These are phyloP conservation scores for Eruca vesicaria DNA, from an alignment of 441 rosid genomes.

Conservation along the genomic window DNA sequence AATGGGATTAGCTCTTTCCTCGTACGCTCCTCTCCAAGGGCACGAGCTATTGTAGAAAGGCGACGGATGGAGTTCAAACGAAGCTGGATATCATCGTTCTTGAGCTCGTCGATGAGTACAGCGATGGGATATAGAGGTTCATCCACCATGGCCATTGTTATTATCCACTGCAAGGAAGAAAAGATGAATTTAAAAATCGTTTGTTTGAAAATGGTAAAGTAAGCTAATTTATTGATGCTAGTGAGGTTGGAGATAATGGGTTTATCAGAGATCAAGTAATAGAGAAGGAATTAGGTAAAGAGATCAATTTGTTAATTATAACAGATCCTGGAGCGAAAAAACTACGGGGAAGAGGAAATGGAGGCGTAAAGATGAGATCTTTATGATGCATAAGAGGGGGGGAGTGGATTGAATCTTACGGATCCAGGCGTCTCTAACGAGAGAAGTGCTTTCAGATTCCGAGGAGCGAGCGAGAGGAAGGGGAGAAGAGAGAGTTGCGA, in stretches of 20 bases:
- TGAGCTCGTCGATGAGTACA: slow-evolving; percentile 87
- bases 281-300: background rate
- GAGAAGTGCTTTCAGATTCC: slow-evolving; percentile 31
- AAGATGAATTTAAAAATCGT: background rate
- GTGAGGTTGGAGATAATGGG: background rate
- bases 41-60: slow-evolving; percentile 88
- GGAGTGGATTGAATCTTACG: slow-evolving; percentile 16
- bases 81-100: slow-evolving; percentile 92
- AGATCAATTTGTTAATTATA: background rate
- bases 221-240: background rate
- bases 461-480: background rate
- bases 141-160: slow-evolving; percentile 81
- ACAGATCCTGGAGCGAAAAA: slow-evolving; percentile 9
- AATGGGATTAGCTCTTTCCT: slow-evolving; percentile 88
- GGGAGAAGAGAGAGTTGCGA: slow-evolving; percentile 14
- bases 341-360: slow-evolving; percentile 13
- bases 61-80: slow-evolving; percentile 89
- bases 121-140: slow-evolving; percentile 94
- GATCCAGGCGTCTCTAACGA: slow-evolving; percentile 25
- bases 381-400: background rate
- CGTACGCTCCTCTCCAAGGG: slow-evolving; percentile 92
- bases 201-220: background rate
- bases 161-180: slow-evolving; percentile 33
- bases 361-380: slow-evolving; percentile 3
- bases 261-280: background rate